Evolutionary conservation across 2,329 filamentous ascomycete species (phyloP).

Genomic region (Trichoderma breve): DNA sequence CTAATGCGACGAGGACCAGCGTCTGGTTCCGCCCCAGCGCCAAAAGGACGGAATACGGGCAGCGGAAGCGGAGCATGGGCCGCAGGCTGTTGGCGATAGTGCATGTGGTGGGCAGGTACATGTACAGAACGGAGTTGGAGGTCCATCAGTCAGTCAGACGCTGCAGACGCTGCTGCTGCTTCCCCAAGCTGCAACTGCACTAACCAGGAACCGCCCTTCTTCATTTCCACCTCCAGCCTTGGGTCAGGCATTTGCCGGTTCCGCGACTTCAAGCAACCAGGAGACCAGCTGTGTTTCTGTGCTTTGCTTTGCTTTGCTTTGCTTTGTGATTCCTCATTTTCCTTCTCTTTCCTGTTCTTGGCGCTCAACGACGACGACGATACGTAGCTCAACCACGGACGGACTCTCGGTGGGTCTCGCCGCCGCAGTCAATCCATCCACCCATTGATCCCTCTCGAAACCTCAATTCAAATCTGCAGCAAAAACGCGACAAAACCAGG

Average conservation of each 20-base stretch:
- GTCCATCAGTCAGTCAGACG: background rate
- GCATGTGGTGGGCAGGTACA: background rate
- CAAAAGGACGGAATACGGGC: slow-evolving; percentile 1
- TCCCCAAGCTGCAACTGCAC: background rate
- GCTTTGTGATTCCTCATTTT: background rate
- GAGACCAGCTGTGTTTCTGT: background rate
- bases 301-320: background rate
- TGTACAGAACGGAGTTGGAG: background rate
- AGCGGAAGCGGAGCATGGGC: slow-evolving; percentile 1
- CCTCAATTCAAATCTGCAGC: background rate
- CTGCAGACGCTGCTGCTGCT: background rate
- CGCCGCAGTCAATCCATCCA: background rate
- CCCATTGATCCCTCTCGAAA: background rate
- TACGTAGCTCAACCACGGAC: background rate
- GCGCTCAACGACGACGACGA: background rate
- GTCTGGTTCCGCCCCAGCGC: background rate
- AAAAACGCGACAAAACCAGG: background rate
- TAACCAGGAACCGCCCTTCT: background rate
- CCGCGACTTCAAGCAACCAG: background rate
- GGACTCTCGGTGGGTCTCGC: background rate
- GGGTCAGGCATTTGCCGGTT: background rate
- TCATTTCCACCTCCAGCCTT: background rate
- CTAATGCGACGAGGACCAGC: background rate
- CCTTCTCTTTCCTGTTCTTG: background rate
- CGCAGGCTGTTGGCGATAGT: no score